Evolutionary conservation across 805 yeast species (phyloP).

Genomic region (Myxozyma kluyveri): DNA sequence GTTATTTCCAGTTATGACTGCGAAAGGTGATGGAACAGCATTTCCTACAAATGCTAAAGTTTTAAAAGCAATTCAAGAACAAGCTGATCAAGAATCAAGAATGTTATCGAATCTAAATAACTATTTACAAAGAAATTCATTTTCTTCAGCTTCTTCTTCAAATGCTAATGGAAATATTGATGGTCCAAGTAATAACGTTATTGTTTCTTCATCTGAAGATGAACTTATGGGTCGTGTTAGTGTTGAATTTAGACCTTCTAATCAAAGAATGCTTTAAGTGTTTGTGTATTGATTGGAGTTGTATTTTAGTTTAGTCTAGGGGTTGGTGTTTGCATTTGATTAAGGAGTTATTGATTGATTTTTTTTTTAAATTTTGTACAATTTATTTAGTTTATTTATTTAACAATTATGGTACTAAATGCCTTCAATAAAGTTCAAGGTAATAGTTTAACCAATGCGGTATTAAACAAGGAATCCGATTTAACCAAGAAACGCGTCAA

Average conservation of each 20-base stretch:
- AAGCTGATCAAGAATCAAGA: slow-evolving; percentile 38
- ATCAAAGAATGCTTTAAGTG: too few relatives aligned
- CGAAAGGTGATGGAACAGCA: slow-evolving; percentile 41
- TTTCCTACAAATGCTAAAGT: slow-evolving; percentile 38
- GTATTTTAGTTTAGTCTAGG: too few relatives aligned
- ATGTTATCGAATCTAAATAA: slow-evolving; percentile 21
- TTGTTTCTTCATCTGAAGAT: slow-evolving; percentile 17
- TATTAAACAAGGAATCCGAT: too few relatives aligned
- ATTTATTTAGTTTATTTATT: too few relatives aligned
- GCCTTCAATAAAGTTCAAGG: too few relatives aligned
- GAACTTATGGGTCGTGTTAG: slow-evolving; percentile 24
- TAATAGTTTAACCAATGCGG: too few relatives aligned
- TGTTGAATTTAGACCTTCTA: slow-evolving; percentile 26
- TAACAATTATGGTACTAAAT: too few relatives aligned
- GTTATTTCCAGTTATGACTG: slow-evolving; percentile 58
- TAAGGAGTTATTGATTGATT: too few relatives aligned
- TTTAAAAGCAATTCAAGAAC: slow-evolving; percentile 34
- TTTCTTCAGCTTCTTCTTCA: neutral
- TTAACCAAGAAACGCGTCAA: too few relatives aligned
- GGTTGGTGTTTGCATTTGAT: too few relatives aligned
- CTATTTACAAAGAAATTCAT: slow-evolving; percentile 7
- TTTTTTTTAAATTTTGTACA: too few relatives aligned
- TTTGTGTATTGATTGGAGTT: too few relatives aligned
- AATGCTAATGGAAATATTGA: neutral
- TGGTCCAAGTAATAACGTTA: slow-evolving; percentile 5